Evolutionary conservation across 2,329 filamentous ascomycete genomes (phyloP), one percentile per base, ranked within the genome.

Genomic region (Apiospora pterosperma): DNA sequence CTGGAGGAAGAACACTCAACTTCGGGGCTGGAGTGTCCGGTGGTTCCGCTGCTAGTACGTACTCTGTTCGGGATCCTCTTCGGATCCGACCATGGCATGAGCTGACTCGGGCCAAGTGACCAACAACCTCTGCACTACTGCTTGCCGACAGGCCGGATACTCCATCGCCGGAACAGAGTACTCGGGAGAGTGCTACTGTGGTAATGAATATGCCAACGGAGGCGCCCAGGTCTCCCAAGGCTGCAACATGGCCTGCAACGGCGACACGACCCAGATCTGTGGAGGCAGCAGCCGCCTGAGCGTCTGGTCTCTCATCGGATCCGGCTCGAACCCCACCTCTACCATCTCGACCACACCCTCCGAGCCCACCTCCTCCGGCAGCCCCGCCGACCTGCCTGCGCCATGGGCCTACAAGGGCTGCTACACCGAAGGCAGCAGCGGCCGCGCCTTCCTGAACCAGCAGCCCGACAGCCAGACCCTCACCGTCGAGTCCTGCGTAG

Each of bases 401-500:
- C 19, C 64, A 23, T 70, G 69, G 69, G 52, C 63, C 23, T 70
- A 70, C 65, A 64, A 63, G 41, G 69, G 69, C 59, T 70, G 69
- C 65, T 70, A 69, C 62, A 69, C 62, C 36, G 69, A 70, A 59
- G 69, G 69, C 12, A 66, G 52, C 34, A 69, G 36, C 28, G 69
- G 69, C 1, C 66, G 69, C 12, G 66, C 67, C 25, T 62, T 70
- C 8, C 11, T 61, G 7, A 60, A 67, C 59, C 68, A 70, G 63
- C 67, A 70, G 60, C 69, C 69, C 3, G 69, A 70, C 42, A 70
- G 65, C 58, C 28, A 62, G 25, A 61, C 69, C 12, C 67, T 71
- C 31, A 71, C 69, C 5, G 63, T 70, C 52, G 65, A 70, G 63
- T 69, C 63, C 10, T 74, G 72, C 44, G 67, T 73, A 23, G 23